Evolutionary conservation across 2,329 filamentous ascomycete species (phyloP).

Genomic region (Fusarium penzigii): DNA sequence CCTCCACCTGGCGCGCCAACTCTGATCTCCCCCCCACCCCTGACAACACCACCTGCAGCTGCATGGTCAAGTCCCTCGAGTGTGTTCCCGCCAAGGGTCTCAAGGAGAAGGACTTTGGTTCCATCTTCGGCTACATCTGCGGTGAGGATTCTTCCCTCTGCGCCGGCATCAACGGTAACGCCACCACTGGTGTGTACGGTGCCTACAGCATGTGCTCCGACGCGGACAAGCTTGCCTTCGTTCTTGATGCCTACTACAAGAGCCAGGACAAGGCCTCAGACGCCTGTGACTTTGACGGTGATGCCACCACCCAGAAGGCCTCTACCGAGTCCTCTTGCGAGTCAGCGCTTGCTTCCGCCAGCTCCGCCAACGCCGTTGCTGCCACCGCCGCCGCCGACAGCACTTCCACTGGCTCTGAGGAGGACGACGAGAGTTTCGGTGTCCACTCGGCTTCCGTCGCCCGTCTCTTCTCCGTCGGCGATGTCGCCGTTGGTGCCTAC

Average conservation of each 20-base stretch:
- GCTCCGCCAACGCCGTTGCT: slow-evolving; percentile 51
- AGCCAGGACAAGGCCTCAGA: slow-evolving; percentile 51
- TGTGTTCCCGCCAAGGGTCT: slow-evolving; percentile 68
- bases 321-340: slow-evolving; percentile 55
- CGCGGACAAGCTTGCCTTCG: slow-evolving; percentile 71
- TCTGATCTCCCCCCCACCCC: slow-evolving; percentile 77
- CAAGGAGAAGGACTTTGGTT: slow-evolving; percentile 58
- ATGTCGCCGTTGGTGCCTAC: slow-evolving; percentile 52
- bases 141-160: slow-evolving; percentile 59
- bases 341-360: slow-evolving; percentile 62
- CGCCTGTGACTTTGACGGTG: slow-evolving; percentile 73
- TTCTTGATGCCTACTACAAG: slow-evolving; percentile 72
- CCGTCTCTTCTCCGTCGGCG: slow-evolving; percentile 46
- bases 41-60: slow-evolving; percentile 76
- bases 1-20: slow-evolving; percentile 63
- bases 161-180: slow-evolving; percentile 67
- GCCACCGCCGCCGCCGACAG: slow-evolving; percentile 46
- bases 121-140: slow-evolving; percentile 76
- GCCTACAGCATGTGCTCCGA: slow-evolving; percentile 76
- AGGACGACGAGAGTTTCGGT: slow-evolving; percentile 37
- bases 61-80: slow-evolving; percentile 74
- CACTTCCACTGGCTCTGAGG: slow-evolving; percentile 28
- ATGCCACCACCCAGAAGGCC: slow-evolving; percentile 57
- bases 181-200: slow-evolving; percentile 69
- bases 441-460: slow-evolving; percentile 38